Evolutionary conservation across 169 alveolate species (phyloP).

Genomic region (Plasmodium gaboni): DNA sequence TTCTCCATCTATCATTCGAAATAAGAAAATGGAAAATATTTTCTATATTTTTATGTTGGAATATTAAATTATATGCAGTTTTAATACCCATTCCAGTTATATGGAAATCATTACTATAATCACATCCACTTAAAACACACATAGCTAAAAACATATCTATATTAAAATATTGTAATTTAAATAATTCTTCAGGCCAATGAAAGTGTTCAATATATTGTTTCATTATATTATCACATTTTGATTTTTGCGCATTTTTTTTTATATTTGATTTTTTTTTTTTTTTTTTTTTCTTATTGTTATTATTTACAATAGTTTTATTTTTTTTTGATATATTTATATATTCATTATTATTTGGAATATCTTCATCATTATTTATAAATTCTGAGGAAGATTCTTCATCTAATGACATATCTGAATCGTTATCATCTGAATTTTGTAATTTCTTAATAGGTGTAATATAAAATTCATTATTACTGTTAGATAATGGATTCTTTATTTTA

Average conservation of each 20-base stretch:
- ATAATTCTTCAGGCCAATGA: conserved; percentile 74
- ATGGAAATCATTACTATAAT: conserved; percentile 86
- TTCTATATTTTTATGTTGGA: conserved; percentile 77
- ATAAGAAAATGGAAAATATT: conserved; percentile 70
- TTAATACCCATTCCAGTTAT: conserved; percentile 86
- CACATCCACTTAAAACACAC: conserved; percentile 87
- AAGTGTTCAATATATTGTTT: conserved; percentile 48
- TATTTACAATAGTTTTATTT: background rate
- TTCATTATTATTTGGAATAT: background rate
- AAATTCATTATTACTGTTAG: conserved; percentile 37
- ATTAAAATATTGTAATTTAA: conserved; percentile 79
- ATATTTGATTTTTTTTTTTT: background rate
- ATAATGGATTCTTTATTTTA: conserved; percentile 43
- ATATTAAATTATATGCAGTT: conserved; percentile 80
- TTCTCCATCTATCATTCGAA: conserved; percentile 77
- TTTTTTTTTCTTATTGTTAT: background rate
- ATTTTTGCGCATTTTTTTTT: background rate
- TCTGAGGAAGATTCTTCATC: no score
- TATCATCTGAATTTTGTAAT: background rate
- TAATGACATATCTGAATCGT: background rate
- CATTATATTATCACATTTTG: conserved; percentile 60
- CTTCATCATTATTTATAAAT: no score
- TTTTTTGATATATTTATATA: background rate
- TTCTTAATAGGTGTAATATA: conserved; percentile 50
- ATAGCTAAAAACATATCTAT: conserved; percentile 83